Conservation (phyloP, 768 basidiomycete genomes). For the Tricholoma flavovirens region DNA sequence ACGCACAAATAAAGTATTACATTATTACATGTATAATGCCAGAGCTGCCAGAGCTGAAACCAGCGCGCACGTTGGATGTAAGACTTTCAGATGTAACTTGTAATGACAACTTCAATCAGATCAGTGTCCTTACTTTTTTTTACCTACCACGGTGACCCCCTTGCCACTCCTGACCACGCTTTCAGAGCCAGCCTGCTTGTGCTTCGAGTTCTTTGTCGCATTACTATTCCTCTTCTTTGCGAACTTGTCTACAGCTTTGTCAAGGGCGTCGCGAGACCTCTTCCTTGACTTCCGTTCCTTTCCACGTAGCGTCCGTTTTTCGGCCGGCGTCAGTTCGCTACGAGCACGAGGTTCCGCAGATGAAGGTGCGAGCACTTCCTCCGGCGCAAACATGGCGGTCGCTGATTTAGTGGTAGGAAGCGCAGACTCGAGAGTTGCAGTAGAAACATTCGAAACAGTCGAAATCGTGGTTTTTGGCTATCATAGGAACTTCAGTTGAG, state of each 20-base stretch:
- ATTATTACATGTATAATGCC: not conserved
- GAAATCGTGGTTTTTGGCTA: conserved; percentile 89
- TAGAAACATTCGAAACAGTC: conserved; percentile 75
- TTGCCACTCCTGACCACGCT: conserved; percentile 79
- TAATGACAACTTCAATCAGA: not conserved
- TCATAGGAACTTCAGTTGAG: not conserved
- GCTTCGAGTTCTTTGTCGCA: conserved; percentile 50
- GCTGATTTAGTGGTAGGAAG: conserved; percentile 76
- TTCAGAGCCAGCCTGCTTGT: conserved; percentile 80
- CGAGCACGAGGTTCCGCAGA: conserved; percentile 52
- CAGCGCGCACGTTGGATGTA: not conserved
- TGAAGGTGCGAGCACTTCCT: conserved; percentile 75
- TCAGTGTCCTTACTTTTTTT: conserved; percentile 30
- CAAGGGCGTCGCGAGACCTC: conserved; percentile 59
- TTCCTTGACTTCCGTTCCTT: conserved; percentile 68
- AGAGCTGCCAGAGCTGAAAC: not conserved
- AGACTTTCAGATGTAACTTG: not conserved
- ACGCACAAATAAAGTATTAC: too few species aligned
- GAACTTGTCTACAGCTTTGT: conserved; percentile 60
- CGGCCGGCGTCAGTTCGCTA: conserved; percentile 77
- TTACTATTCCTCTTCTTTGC: conserved; percentile 48
- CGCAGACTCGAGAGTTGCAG: conserved; percentile 83
- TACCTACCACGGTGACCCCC: conserved; percentile 86
- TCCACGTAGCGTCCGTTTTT: conserved; percentile 69
- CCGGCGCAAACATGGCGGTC: conserved; percentile 83